A percentile compares a stretch with the other conserved stretches of the same genome.
phyloP scores from a whole-genome alignment of 139 green algal species.

The Micractinium sp. region DNA sequence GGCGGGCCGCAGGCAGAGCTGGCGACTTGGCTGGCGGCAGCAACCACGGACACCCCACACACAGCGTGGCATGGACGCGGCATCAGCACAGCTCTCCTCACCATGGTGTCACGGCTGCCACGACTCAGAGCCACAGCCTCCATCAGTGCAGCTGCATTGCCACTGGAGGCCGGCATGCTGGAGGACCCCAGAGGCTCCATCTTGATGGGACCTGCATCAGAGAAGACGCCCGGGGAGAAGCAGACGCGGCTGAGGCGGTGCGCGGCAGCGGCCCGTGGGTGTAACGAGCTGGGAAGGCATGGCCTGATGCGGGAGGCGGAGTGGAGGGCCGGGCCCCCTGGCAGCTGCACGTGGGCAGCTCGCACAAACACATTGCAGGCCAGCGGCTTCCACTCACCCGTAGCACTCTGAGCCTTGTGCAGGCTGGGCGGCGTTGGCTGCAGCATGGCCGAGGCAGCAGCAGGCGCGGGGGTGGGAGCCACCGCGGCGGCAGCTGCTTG shows the following conservation, averaged over 20 bases:
- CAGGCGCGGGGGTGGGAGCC: neutral
- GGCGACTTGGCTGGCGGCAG: too few species aligned
- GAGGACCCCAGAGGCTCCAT: neutral
- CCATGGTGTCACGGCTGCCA: neutral
- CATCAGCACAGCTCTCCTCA: neutral
- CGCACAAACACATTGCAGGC: neutral
- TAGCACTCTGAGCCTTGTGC: neutral
- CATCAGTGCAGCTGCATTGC: neutral
- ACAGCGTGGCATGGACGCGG: too few species aligned
- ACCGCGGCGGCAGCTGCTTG: neutral
- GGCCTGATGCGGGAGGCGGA: too few species aligned
- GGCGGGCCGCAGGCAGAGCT: neutral
- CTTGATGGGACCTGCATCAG: neutral
- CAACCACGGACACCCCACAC: too few species aligned
- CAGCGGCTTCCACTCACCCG: neutral
- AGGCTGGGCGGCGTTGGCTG: constrained; percentile 18
- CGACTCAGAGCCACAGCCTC: neutral
- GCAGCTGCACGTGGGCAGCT: neutral
- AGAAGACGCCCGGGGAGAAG: neutral
- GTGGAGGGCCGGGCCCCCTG: too few species aligned
- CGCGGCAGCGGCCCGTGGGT: too few species aligned
- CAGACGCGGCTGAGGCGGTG: neutral
- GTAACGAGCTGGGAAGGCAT: neutral
- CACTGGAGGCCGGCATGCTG: neutral
- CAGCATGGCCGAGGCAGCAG: constrained; percentile 23